Percentiles rank a stretch among this genome's conserved stretches.
Conservation (phyloP, 2,329 filamentous ascomycete species). For the Cyanodermella asteris region DNA sequence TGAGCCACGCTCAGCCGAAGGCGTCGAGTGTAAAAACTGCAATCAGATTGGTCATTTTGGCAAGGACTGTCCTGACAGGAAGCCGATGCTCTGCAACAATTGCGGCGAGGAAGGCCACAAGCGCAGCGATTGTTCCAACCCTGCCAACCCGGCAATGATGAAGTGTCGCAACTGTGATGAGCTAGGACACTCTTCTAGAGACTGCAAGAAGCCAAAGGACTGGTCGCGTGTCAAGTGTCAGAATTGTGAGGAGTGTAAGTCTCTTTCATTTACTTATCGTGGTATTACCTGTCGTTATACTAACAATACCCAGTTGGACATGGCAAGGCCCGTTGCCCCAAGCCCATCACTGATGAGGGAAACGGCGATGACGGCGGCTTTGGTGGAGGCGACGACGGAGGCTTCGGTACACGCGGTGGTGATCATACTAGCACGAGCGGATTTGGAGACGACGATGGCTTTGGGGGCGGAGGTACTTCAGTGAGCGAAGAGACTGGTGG, state of each 20-base stretch:
- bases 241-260: conserved; percentile 21
- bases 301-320: conserved; percentile 2
- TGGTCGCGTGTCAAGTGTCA: conserved; percentile 23
- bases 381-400: neutral
- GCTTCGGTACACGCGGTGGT: neutral
- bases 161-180: conserved; percentile 25
- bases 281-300: neutral
- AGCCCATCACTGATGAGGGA: conserved; percentile 2
- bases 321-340: conserved; percentile 3
- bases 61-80: conserved; percentile 21
- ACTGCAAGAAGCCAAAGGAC: conserved; percentile 22
- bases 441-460: too few species aligned
- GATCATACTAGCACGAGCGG: neutral
- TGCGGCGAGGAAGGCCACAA: conserved; percentile 23
- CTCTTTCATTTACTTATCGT: conserved; percentile 7
- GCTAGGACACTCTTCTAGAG: conserved; percentile 19
- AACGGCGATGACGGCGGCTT: conserved; percentile 1
- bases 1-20: conserved; percentile 20
- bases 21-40: conserved; percentile 23
- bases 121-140: conserved; percentile 20
- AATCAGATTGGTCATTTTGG: conserved; percentile 24
- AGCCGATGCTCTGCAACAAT: conserved; percentile 20
- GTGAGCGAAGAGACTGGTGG: too few species aligned
- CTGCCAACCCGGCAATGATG: conserved; percentile 18
- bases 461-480: too few species aligned